Evolutionary conservation across 2,329 filamentous ascomycete species (phyloP).

Genomic region (Diaporthe humulicola): DNA sequence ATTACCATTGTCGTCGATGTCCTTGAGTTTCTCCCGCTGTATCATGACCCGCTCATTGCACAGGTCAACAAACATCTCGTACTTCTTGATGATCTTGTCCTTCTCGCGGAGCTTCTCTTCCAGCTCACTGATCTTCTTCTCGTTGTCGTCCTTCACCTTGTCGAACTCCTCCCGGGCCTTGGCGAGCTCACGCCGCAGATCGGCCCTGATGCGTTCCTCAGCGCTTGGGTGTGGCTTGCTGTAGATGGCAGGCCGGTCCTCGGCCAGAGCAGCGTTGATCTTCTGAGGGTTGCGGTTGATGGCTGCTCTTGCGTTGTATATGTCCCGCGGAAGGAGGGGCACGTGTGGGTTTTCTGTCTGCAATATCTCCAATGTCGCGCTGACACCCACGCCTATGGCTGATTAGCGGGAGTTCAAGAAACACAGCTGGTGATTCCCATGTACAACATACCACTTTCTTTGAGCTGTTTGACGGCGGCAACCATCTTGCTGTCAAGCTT

Average conservation of each 20-base stretch:
- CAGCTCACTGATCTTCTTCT: constrained; percentile 70
- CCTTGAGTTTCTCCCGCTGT: constrained; percentile 66
- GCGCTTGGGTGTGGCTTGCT: constrained; percentile 74
- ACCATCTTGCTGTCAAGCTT: constrained; percentile 78
- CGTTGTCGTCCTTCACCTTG: constrained; percentile 67
- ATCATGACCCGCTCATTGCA: constrained; percentile 77
- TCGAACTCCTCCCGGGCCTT: constrained; percentile 69
- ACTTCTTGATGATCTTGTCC: constrained; percentile 72
- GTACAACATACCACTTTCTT: constrained; percentile 70
- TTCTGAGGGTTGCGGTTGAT: constrained; percentile 76
- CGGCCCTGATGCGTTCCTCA: constrained; percentile 74
- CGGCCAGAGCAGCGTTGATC: constrained; percentile 70
- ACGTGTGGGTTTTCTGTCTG: constrained; percentile 75
- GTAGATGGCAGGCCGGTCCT: constrained; percentile 74
- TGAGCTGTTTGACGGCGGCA: constrained; percentile 74
- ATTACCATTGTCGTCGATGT: constrained; percentile 43
- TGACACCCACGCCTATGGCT: constrained; percentile 71
- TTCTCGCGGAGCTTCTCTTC: constrained; percentile 73
- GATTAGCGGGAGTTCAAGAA: constrained; percentile 47
- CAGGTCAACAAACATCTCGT: constrained; percentile 79
- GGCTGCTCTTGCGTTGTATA: constrained; percentile 76
- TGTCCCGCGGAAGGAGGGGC: constrained; percentile 73
- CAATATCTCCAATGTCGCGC: constrained; percentile 75
- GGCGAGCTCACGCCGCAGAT: constrained; percentile 71
- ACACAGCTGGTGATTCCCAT: not conserved